These are phyloP conservation scores for Acacia crassicarpa DNA, from an alignment of 306 rosid species.

Conservation along the genomic window DNA sequence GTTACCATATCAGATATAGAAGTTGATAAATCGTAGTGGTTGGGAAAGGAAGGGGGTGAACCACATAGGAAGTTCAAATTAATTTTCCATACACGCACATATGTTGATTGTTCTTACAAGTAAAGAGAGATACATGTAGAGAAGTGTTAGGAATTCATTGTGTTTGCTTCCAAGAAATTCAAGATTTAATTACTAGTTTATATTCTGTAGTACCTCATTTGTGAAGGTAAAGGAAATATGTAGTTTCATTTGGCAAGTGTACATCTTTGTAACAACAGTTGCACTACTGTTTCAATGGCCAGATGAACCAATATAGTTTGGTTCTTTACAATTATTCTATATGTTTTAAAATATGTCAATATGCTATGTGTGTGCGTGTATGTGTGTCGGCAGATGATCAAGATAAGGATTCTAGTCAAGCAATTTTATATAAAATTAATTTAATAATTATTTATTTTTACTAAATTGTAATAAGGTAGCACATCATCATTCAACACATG, in stretches of 20 bases:
- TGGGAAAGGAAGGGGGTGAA: conserved; percentile 39
- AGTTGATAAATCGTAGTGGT: conserved; percentile 28
- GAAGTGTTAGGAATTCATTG: conserved; percentile 19
- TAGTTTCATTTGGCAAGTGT: conserved; percentile 41
- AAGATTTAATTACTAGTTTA: conserved; percentile 39
- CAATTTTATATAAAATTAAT: background rate
- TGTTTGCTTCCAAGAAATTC: conserved; percentile 36
- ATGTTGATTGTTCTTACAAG: conserved; percentile 39
- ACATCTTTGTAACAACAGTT: conserved; percentile 30
- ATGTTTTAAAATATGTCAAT: too few species aligned
- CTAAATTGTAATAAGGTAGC: background rate
- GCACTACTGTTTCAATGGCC: conserved; percentile 27
- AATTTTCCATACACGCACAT: conserved; percentile 27
- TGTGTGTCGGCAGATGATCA: background rate
- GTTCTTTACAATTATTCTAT: background rate
- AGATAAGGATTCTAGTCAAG: background rate
- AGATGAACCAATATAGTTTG: conserved; percentile 16
- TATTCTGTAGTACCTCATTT: conserved; percentile 31
- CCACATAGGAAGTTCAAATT: conserved; percentile 37
- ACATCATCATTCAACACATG: background rate
- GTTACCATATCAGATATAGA: conserved; percentile 35
- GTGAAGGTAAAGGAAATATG: conserved; percentile 37
- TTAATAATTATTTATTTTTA: background rate
- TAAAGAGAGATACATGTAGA: conserved; percentile 44
- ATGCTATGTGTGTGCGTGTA: too few species aligned